These are phyloP conservation scores for Thermoascus crustaceus DNA, from an alignment of 2,329 filamentous ascomycete species.

Conservation along the genomic window DNA sequence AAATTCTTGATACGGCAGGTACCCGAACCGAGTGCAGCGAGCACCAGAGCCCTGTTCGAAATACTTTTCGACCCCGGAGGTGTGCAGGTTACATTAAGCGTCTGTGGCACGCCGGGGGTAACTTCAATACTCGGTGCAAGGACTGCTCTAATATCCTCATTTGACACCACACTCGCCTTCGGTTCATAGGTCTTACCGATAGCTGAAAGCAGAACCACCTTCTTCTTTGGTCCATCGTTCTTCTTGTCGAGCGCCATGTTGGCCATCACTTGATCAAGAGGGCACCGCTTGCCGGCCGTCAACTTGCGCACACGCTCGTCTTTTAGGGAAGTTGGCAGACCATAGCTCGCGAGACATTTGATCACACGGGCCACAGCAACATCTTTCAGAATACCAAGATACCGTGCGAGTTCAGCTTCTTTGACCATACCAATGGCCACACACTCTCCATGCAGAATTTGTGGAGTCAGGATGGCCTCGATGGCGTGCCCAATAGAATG, in stretches of 20 bases:
- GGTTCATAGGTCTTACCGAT: conserved; percentile 85
- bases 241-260: conserved; percentile 99
- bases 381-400: conserved; percentile 75
- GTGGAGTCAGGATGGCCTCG: conserved; percentile 89
- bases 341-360: conserved; percentile 93
- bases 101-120: conserved; percentile 59
- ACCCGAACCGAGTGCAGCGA: conserved; percentile 81
- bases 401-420: conserved; percentile 86
- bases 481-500: conserved; percentile 97
- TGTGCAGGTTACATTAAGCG: conserved; percentile 63
- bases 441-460: conserved; percentile 90
- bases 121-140: conserved; percentile 73
- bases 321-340: conserved; percentile 72
- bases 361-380: conserved; percentile 80
- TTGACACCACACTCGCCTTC: conserved; percentile 80
- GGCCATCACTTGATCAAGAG: conserved; percentile 72
- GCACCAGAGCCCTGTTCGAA: conserved; percentile 88
- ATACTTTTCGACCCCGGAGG: conserved; percentile 97
- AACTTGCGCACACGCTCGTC: conserved; percentile 76
- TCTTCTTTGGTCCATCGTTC: conserved; percentile 91
- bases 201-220: conserved; percentile 82
- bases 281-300: conserved; percentile 79
- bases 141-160: conserved; percentile 72
- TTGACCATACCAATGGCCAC: conserved; percentile 98
- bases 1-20: conserved; percentile 85